Base-by-base conservation (phyloP, 768 basidiomycete species). In the Lentinus tigrinus region DNA sequence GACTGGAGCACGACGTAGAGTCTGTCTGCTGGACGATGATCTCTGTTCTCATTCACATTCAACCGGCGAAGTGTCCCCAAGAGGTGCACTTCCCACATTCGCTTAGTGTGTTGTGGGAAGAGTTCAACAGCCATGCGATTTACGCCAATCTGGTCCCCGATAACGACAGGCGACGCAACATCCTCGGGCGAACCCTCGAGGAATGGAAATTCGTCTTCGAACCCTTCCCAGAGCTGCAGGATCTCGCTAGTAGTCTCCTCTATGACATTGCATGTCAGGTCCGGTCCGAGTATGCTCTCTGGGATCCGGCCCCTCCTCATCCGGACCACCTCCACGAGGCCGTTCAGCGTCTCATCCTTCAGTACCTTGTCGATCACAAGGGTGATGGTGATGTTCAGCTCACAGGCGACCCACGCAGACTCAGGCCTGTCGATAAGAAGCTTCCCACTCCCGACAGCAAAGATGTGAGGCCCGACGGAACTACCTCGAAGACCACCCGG, bases 291-390 rank as follows among this genome's bases (percentile, higher is more conserved):
- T 56, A 56, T 17, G 17, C 46, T n/a, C 23, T 31, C 27, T 39
- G 47, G 54, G n/a, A 26, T 9, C 24, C 26, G 14, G 26, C 26
- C 3, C 54, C 54, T 7, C 54, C 37, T 1, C 38, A 28, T 14
- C 46, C 47, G 10, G 54, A 56, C 26, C 54, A 48, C 17, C 54
- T 56, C 10, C 54, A 56, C 19, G 54, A 56, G 31, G 54, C 54
- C 0, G 31, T 56, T 46, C 47, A 56, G 27, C 54, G 54, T 7
- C 37, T 56, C 21, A 48, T 56, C 23, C 27, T 56, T 10, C 16
- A 56, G 6, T 56, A 56, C 44, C 37, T 55, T n/a, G 36, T 56
- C 24, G 54, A 56, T 9, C 46, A 56, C n/a, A 37, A 27, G 16
- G 54, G 48, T 13, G 34, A 47, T n/a, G n/a, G n/a, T 19, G 43